A percentile compares a stretch with the other conserved stretches of the same genome.
Evolutionary conservation across 2,329 filamentous ascomycete species (phyloP).

Genomic region (Emericellopsis atlantica): DNA sequence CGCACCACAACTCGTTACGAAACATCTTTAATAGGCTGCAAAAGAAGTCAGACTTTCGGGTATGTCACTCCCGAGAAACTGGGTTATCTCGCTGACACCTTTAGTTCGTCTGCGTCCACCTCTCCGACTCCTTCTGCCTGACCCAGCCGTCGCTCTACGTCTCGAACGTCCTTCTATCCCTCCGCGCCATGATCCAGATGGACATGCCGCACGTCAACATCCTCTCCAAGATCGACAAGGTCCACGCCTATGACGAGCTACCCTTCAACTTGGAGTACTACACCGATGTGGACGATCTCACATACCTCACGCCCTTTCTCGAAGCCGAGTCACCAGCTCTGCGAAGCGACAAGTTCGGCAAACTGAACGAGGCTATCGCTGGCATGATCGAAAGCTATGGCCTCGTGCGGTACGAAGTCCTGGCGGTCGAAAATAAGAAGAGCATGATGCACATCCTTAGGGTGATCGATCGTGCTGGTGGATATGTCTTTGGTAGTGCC

Average conservation of each 20-base stretch:
- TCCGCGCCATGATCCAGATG: slow-evolving; percentile 96
- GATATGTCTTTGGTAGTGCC: slow-evolving; percentile 82
- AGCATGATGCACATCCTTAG: slow-evolving; percentile 89
- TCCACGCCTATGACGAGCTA: slow-evolving; percentile 70
- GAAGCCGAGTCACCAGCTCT: slow-evolving; percentile 63
- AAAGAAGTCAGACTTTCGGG: slow-evolving; percentile 87
- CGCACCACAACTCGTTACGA: slow-evolving; percentile 81
- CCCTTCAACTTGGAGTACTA: slow-evolving; percentile 97
- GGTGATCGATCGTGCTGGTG: slow-evolving; percentile 82
- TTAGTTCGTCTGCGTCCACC: slow-evolving; percentile 83
- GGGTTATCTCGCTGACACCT: neutral
- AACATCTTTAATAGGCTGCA: slow-evolving; percentile 87
- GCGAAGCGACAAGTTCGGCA: slow-evolving; percentile 63
- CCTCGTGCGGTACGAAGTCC: slow-evolving; percentile 80
- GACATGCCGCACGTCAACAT: slow-evolving; percentile 94
- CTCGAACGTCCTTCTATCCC: slow-evolving; percentile 81
- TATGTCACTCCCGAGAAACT: slow-evolving; percentile 29
- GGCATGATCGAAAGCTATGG: slow-evolving; percentile 82
- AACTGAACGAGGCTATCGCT: slow-evolving; percentile 76
- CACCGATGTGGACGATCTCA: slow-evolving; percentile 89
- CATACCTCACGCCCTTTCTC: slow-evolving; percentile 69
- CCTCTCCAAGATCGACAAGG: slow-evolving; percentile 93
- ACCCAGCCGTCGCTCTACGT: slow-evolving; percentile 92
- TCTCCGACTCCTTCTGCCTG: slow-evolving; percentile 88
- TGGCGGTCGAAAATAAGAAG: slow-evolving; percentile 92